These are phyloP conservation scores for Crithidia fasciculata DNA, from an alignment of 208 protist species.

Conservation along the genomic window DNA sequence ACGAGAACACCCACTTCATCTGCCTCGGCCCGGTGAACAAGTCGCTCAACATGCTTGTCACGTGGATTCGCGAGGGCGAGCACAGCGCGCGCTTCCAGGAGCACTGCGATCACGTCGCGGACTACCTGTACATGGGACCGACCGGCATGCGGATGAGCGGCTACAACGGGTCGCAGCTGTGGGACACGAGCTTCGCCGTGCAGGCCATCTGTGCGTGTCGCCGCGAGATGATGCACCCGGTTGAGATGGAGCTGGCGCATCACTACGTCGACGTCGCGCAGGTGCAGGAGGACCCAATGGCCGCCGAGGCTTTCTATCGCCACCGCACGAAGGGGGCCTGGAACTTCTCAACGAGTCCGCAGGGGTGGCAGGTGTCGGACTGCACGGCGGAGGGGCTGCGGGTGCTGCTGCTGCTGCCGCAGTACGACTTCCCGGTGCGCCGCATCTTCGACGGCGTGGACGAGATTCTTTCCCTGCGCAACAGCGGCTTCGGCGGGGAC, in stretches of 20 bases:
- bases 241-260: constrained; percentile 86
- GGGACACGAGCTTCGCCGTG: constrained; percentile 97
- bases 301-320: constrained; percentile 89
- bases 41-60: constrained; percentile 95
- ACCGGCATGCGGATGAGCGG: constrained; percentile 98
- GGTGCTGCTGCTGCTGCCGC: constrained; percentile 74
- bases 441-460: constrained; percentile 92
- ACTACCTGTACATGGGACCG: constrained; percentile 96
- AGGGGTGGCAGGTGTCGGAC: constrained; percentile 97
- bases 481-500: constrained; percentile 68
- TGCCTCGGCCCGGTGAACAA: constrained; percentile 97
- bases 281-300: constrained; percentile 91
- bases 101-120: constrained; percentile 90
- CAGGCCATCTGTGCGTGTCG: constrained; percentile 93
- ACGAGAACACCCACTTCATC: constrained; percentile 96
- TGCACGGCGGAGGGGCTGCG: constrained; percentile 97
- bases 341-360: constrained; percentile 97
- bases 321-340: constrained; percentile 96
- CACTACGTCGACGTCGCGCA: constrained; percentile 93
- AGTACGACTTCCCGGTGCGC: constrained; percentile 44
- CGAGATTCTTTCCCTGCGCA: constrained; percentile 95
- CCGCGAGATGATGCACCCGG: constrained; percentile 62
- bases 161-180: constrained; percentile 98
- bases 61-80: constrained; percentile 91
- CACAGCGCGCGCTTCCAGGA: constrained; percentile 80